Percentiles rank a stretch among this genome's conserved stretches.
These are phyloP conservation scores for Leccinum boreale DNA, from an alignment of 768 basidiomycete genomes.

Conservation along the genomic window DNA sequence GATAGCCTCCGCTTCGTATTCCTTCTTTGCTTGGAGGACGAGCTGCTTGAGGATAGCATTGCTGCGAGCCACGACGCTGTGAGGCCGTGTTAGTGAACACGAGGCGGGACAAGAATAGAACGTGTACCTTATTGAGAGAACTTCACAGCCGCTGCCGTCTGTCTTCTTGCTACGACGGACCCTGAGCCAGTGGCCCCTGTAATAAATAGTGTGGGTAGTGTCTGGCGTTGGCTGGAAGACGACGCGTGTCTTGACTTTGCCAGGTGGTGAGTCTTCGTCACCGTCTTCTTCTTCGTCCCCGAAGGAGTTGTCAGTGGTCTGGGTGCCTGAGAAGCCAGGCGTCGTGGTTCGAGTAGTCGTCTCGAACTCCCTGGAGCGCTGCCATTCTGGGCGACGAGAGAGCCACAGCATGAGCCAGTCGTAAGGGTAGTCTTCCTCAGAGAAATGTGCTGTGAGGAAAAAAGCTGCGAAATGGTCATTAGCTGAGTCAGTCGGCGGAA, in stretches of 20 bases:
- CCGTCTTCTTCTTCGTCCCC: constrained; percentile 44
- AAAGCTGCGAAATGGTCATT: constrained; percentile 45
- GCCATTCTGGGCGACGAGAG: constrained; percentile 83
- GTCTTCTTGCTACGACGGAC: constrained; percentile 67
- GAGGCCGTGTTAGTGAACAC: constrained; percentile 9
- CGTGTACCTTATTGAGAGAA: constrained; percentile 68
- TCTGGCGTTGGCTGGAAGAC: constrained; percentile 88
- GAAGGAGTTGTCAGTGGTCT: constrained; percentile 53
- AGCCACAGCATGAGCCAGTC: constrained; percentile 93
- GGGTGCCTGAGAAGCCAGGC: constrained; percentile 49
- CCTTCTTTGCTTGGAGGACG: constrained; percentile 84
- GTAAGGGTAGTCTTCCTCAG: constrained; percentile 86
- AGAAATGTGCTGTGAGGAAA: constrained; percentile 89
- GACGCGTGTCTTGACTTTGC: constrained; percentile 73
- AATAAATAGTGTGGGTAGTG: constrained; percentile 87
- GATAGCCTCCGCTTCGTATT: constrained; percentile 83
- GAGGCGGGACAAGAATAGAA: constrained; percentile 14
- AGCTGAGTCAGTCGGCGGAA: constrained; percentile 5
- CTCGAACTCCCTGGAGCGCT: constrained; percentile 85
- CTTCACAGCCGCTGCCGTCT: constrained; percentile 67
- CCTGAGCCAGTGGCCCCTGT: constrained; percentile 80
- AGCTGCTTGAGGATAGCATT: constrained; percentile 86
- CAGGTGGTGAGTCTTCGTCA: constrained; percentile 49
- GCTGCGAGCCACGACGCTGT: constrained; percentile 76
- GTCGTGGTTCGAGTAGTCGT: constrained; percentile 76